phyloP scores from a whole-genome alignment of 129 eudicot species.

The Artemisia tridentata region DNA sequence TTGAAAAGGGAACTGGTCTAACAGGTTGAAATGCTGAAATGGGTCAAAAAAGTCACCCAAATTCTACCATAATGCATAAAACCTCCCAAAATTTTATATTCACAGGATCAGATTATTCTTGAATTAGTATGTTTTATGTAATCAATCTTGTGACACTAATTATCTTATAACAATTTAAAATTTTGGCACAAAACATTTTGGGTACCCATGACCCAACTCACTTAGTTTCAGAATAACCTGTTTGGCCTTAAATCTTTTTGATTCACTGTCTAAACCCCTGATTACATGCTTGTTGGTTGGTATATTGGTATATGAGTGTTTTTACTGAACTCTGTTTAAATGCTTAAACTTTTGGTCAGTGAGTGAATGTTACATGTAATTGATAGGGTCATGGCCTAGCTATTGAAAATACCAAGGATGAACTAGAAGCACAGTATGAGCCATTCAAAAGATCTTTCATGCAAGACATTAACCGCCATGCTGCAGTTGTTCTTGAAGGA shows the following conservation, averaged over 20 bases:
- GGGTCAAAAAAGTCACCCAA: neutral
- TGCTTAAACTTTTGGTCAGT: slow-evolving; percentile 11
- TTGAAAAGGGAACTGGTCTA: neutral
- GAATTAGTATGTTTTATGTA: neutral
- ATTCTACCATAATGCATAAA: neutral
- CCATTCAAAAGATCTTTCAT: slow-evolving; percentile 67
- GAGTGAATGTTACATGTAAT: slow-evolving; percentile 19
- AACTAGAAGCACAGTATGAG: slow-evolving; percentile 72
- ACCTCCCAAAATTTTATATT: neutral
- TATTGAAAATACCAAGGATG: slow-evolving; percentile 55
- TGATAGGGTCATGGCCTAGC: slow-evolving; percentile 81
- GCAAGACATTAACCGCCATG: slow-evolving; percentile 91
- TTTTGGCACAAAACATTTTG: slow-evolving; percentile 9
- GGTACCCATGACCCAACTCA: slow-evolving; percentile 6
- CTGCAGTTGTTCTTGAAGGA: slow-evolving; percentile 99
- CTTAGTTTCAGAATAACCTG: neutral
- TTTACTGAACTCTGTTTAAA: slow-evolving; percentile 1
- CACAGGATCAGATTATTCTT: neutral
- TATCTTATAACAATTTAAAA: neutral
- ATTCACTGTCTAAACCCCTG: neutral
- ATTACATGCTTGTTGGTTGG: slow-evolving; percentile 4
- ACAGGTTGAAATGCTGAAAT: neutral
- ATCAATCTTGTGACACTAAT: neutral
- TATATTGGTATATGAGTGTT: neutral
- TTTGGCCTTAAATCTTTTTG: neutral